These are phyloP conservation scores for Mortierella polycephala DNA, from an alignment of 371 early-diverging fungal genomes.

Conservation along the genomic window DNA sequence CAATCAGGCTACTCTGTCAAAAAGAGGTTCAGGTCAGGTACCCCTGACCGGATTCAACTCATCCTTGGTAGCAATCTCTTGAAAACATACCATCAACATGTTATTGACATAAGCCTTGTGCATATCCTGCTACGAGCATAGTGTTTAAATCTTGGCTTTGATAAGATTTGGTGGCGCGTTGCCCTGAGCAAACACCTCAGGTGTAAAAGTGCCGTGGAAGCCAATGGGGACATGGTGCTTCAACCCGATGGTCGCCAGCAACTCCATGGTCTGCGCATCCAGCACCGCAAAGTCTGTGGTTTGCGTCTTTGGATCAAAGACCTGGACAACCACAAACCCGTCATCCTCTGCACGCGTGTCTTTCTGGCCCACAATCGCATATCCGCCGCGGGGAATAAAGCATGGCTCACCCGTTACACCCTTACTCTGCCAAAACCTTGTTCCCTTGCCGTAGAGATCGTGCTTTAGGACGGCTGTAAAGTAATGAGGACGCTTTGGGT, in stretches of 20 bases:
- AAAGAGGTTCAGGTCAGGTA: no score
- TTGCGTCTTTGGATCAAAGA: constrained; percentile 42
- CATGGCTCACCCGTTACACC: constrained; percentile 53
- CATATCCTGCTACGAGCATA: no score
- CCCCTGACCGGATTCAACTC: no score
- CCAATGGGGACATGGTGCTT: constrained; percentile 51
- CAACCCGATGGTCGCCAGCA: constrained; percentile 40
- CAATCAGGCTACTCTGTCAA: no score
- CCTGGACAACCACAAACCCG: constrained; percentile 48
- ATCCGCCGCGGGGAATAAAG: constrained; percentile 47
- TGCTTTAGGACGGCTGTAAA: constrained; percentile 52
- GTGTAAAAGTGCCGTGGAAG: constrained; percentile 50
- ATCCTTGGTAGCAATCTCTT: no score
- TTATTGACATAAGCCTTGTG: no score
- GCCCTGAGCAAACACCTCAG: constrained; percentile 38
- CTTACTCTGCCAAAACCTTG: constrained; percentile 50
- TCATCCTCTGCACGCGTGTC: constrained; percentile 39
- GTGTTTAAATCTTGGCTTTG: constrained; percentile 27
- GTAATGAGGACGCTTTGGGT: constrained; percentile 46
- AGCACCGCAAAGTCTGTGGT: constrained; percentile 46
- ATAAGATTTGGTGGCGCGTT: constrained; percentile 24
- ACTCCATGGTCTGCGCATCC: constrained; percentile 43
- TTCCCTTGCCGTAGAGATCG: constrained; percentile 30
- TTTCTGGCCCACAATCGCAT: constrained; percentile 21
- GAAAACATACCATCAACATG: no score